Percentiles rank a stretch among this genome's conserved stretches.
phyloP scores from a whole-genome alignment of 2,329 filamentous ascomycete genomes.

The Diaporthe velutina region DNA sequence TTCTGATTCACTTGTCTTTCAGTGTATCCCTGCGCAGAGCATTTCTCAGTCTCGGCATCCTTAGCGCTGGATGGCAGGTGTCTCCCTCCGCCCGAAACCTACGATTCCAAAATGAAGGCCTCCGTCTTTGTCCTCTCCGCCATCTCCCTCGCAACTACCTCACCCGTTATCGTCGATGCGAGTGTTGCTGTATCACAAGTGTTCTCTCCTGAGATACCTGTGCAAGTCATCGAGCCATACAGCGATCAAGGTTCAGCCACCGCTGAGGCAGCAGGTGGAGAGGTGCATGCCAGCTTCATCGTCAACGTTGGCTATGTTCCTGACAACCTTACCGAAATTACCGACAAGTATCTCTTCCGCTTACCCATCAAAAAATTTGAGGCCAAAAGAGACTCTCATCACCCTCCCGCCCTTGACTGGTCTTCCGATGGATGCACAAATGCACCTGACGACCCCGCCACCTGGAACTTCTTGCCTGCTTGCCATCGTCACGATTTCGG shows the following conservation, averaged over 20 bases:
- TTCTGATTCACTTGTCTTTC: background rate
- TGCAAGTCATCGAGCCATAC: no score
- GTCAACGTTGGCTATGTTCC: background rate
- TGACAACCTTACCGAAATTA: slow-evolving; percentile 44
- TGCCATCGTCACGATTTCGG: slow-evolving; percentile 71
- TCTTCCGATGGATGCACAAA: slow-evolving; percentile 57
- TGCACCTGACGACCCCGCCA: slow-evolving; percentile 58
- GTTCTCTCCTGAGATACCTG: background rate
- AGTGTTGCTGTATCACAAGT: background rate
- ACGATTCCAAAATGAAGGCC: background rate
- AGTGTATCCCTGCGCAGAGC: background rate
- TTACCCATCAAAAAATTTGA: slow-evolving; percentile 58
- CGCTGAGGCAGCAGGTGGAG: background rate
- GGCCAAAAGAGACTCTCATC: slow-evolving; percentile 51
- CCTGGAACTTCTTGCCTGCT: slow-evolving; percentile 57
- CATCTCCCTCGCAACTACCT: background rate
- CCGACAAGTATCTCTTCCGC: slow-evolving; percentile 62
- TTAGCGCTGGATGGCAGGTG: background rate
- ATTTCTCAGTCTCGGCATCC: background rate
- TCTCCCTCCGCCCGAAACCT: background rate
- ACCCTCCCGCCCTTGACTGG: slow-evolving; percentile 57
- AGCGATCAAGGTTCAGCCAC: background rate
- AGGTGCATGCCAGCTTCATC: background rate
- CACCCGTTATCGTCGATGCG: background rate
- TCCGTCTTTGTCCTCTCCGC: background rate